Evolutionary conservation across 208 protist genomes (phyloP), one percentile per base, ranked within the genome.

Genomic region (Trypanosoma cruzi): DNA sequence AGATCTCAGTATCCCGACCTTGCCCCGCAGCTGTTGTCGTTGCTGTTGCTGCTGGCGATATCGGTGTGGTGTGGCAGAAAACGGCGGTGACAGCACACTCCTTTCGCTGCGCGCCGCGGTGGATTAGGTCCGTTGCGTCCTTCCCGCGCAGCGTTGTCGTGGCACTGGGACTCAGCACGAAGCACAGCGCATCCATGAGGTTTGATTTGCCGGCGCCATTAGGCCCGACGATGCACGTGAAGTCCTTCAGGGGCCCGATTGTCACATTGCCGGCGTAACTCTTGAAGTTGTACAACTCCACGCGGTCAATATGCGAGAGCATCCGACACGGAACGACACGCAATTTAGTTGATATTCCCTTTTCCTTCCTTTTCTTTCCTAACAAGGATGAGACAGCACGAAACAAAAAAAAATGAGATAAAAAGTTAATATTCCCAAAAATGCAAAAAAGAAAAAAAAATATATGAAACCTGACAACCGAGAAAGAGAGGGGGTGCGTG

Each of bases 131-230:
- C n/a, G 82, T 89, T 1, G 94, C 66, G 13, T 80, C 55, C 28
- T 73, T 85, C 24, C 90, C 84, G 32, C 98, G 94, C 46, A 99
- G 77, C 42, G 71, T 67, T 6, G 73, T 69, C 24, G 85, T 71
- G 16, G 71, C 20, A 50, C 86, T 80, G 34, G 83, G 78, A 50
- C 97, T 97, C n/a, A 99, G 73, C 16, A 99, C 98, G 75, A 99
- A 99, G 56, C 85, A 90, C 20, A 99, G 85, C 13, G 98, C 98
- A 74, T 99, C 99, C 97, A 99, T 99, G 18, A 99, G 52, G 80
- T 99, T 99, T 11, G 92, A 98, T 77, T 99, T 99, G 59, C 99
- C 99, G 16, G 89, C 76, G 50, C 99, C 99, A 86, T 99, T 99
- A 26, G 99, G 98, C 0, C 99, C 99, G 59, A 99, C 99, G 31